A percentile compares a stretch with the other conserved stretches of the same genome.
phyloP scores from a whole-genome alignment of 352 stramenopile species.

The Phytophthora sojae region DNA sequence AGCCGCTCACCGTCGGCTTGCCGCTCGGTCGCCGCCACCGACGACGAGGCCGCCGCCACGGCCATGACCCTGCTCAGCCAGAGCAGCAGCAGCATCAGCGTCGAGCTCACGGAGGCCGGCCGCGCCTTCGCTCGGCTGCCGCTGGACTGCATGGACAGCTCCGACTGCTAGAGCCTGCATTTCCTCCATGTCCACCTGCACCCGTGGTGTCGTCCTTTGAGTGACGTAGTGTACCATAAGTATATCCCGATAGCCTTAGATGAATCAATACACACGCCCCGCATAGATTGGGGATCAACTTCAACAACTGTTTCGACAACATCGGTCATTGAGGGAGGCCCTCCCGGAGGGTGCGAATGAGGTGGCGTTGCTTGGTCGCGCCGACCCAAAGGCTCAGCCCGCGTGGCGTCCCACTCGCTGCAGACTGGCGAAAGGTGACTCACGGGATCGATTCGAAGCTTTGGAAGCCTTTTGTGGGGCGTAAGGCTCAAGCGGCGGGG shows the following conservation, averaged over 20 bases:
- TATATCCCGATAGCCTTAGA: conserved; percentile 16
- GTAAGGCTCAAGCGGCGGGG: conserved; percentile 11
- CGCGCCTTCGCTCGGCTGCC: conserved; percentile 50
- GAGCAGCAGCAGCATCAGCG: conserved; percentile 1
- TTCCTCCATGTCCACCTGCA: not conserved
- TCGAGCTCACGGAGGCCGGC: conserved; percentile 46
- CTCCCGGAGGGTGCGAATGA: conserved; percentile 30
- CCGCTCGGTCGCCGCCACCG: conserved; percentile 13
- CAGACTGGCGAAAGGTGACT: conserved; percentile 34
- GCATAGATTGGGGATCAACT: not conserved
- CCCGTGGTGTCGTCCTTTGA: conserved; percentile 13
- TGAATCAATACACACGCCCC: conserved; percentile 24
- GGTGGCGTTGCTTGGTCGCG: conserved; percentile 26
- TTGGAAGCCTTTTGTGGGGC: conserved; percentile 24
- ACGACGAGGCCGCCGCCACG: conserved; percentile 37
- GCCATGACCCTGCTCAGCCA: conserved; percentile 37
- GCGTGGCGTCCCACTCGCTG: conserved; percentile 19
- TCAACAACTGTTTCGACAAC: conserved; percentile 6
- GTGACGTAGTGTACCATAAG: conserved; percentile 31
- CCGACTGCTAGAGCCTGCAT: conserved; percentile 18
- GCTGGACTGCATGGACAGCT: conserved; percentile 45
- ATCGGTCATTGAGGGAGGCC: too few relatives aligned
- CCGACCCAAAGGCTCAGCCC: conserved; percentile 15
- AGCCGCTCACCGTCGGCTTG: conserved; percentile 16
- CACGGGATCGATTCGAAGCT: conserved; percentile 21